phyloP scores from a whole-genome alignment of 352 stramenopile species.

The Globisporangium alternatum region DNA sequence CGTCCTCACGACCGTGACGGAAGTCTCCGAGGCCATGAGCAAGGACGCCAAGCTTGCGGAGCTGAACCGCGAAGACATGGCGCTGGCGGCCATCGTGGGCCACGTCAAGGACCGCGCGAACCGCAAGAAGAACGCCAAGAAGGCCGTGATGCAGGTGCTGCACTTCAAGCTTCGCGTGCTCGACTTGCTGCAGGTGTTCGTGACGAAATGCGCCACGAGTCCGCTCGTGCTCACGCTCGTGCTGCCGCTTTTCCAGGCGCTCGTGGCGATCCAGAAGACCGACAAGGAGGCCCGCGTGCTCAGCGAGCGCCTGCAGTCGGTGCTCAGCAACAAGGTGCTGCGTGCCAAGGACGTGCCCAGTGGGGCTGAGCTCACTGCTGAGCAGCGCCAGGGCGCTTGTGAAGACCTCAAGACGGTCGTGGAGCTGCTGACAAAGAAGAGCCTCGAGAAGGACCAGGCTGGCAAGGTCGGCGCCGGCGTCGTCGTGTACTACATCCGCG shows the following conservation, averaged over 20 bases:
- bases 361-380: constrained; percentile 13
- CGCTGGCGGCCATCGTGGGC: constrained; percentile 73
- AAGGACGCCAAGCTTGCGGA: constrained; percentile 59
- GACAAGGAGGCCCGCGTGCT: constrained; percentile 71
- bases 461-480: constrained; percentile 54
- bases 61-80: constrained; percentile 75
- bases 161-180: constrained; percentile 87
- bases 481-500: constrained; percentile 63
- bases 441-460: constrained; percentile 62
- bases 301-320: constrained; percentile 64
- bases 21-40: constrained; percentile 68
- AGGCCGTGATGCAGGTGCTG: constrained; percentile 56
- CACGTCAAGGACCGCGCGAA: constrained; percentile 73
- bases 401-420: constrained; percentile 35
- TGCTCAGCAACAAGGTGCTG: constrained; percentile 70
- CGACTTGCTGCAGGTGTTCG: constrained; percentile 76
- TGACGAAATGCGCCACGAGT: constrained; percentile 28
- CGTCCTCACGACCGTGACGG: constrained; percentile 46
- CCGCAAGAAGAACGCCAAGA: constrained; percentile 77
- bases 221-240: constrained; percentile 47
- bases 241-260: constrained; percentile 58
- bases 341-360: constrained; percentile 47
- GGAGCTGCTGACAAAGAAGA: constrained; percentile 41
- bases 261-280: constrained; percentile 47
- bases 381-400: constrained; percentile 13